Conservation (phyloP, 2,329 filamentous ascomycete species). For the Claviceps lovelessii region DNA sequence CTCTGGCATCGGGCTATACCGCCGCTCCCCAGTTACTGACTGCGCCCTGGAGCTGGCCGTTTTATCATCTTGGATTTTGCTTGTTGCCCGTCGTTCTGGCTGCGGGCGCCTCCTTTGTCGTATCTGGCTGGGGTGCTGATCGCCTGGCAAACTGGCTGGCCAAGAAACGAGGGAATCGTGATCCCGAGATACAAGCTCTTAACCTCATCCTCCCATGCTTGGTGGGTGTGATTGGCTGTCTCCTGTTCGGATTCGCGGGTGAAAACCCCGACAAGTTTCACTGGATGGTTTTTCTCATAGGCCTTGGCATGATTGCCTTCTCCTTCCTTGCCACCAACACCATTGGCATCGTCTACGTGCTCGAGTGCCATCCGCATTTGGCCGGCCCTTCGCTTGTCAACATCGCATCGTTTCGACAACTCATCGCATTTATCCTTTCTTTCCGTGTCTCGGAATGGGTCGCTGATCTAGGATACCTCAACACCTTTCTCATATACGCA, state of each 20-base stretch:
- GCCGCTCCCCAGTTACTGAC: neutral
- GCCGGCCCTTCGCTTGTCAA: constrained; percentile 1
- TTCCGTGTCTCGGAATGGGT: constrained; percentile 4
- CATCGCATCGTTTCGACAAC: neutral
- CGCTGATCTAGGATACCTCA: neutral
- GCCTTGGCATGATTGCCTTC: constrained; percentile 1
- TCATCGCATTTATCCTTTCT: constrained; percentile 1
- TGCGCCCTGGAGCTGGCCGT: neutral
- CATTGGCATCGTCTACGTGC: constrained; percentile 3
- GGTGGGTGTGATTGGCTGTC: neutral
- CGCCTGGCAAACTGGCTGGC: constrained; percentile 1
- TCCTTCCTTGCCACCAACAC: constrained; percentile 3
- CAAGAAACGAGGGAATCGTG: constrained; percentile 1
- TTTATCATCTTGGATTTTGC: constrained; percentile 2
- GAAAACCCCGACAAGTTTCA: neutral
- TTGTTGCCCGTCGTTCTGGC: neutral
- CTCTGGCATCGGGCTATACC: constrained; percentile 1
- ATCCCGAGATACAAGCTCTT: neutral
- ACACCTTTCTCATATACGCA: constrained; percentile 1
- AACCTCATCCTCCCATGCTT: neutral
- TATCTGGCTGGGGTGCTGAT: constrained; percentile 1
- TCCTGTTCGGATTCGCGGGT: neutral
- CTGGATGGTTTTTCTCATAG: neutral
- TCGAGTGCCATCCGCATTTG: neutral
- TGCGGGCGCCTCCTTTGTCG: neutral